Evolutionary conservation across 805 yeast genomes (phyloP), one percentile per base, ranked within the genome.

Genomic region (Tetrapisispora fleetii): DNA sequence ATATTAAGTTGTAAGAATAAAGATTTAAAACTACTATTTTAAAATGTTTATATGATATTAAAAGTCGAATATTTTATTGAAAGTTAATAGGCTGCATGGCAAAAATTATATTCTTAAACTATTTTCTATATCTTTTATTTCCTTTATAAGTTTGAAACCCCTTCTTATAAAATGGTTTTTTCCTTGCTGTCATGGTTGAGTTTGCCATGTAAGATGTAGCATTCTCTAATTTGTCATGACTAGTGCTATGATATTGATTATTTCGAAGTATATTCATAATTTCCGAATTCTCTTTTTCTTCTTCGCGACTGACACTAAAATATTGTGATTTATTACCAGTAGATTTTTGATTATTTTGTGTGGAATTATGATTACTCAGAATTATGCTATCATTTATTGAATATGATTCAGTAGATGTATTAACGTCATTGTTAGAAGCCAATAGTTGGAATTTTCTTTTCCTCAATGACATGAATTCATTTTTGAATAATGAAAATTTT

Each of bases 401-500:
- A 45, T 52, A 41, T 52, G 57, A 39, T 53, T 57, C n/a, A 17
- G 37, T 24, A 45, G 41, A 47, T 4, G 47, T 46, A 13, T 48
- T 42, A 19, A 52, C 48, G 21, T 47, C 39, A 18, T 17, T 17
- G 32, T 44, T 45, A 7, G 6, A 22, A 21, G 27, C 37, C 1
- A 48, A 36, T 10, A 33, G 35, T 21, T 42, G 33, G 17, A 48
- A 51, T 42, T 53, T 56, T 40, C 57, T 58, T 40, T 49, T 56
- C 24, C 62, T 53, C 17, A 63, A 37, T 17, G 54, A 56, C 50
- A 52, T 50, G 5, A 64, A 54, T 0, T 54, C 50, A 16, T 53
- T 45, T 44, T 55, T 60, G 27, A 64, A 54, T 40, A 54, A 55
- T 32, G 52, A 58, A 32, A 52, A 64, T 36, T 57, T 56, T 16